These are phyloP conservation scores for Gnaphalium uliginosum DNA, from an alignment of 129 eudicot genomes.

Conservation along the genomic window DNA sequence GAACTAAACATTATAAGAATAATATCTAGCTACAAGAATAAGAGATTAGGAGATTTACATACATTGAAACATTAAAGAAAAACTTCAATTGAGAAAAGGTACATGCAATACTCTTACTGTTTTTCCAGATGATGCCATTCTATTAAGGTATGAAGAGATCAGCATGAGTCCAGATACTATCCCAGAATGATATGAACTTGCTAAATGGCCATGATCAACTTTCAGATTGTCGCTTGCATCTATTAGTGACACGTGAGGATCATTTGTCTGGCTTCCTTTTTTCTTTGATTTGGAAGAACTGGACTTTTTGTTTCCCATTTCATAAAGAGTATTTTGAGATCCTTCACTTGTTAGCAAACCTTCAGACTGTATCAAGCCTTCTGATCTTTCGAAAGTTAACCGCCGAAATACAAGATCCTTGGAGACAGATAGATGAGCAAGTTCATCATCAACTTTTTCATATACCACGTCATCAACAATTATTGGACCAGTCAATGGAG, in stretches of 20 bases:
- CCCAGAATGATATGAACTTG: slow-evolving; percentile 84
- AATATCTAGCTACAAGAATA: neutral
- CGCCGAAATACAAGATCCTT: slow-evolving; percentile 71
- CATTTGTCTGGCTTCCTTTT: slow-evolving; percentile 51
- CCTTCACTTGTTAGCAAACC: slow-evolving; percentile 60
- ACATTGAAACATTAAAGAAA: slow-evolving; percentile 13
- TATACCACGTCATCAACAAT: slow-evolving; percentile 79
- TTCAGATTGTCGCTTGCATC: slow-evolving; percentile 42
- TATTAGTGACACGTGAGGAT: slow-evolving; percentile 32
- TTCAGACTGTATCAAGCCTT: slow-evolving; percentile 88
- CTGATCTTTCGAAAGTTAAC: slow-evolving; percentile 72
- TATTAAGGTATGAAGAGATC: slow-evolving; percentile 61
- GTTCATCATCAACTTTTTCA: slow-evolving; percentile 66
- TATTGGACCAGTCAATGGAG: slow-evolving; percentile 74
- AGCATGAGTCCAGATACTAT: slow-evolving; percentile 79
- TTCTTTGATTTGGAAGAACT: slow-evolving; percentile 50
- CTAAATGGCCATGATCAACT: slow-evolving; percentile 73
- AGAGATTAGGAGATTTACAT: neutral
- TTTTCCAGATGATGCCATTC: slow-evolving; percentile 44
- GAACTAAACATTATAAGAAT: neutral
- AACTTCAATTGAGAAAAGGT: neutral
- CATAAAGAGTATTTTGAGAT: slow-evolving; percentile 29
- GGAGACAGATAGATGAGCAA: slow-evolving; percentile 43
- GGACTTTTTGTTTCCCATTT: slow-evolving; percentile 39
- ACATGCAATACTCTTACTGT: slow-evolving; percentile 44